Evolutionary conservation across 768 basidiomycete genomes (phyloP), one percentile per base, ranked within the genome.

Genomic region (Dentipellis fragilis): DNA sequence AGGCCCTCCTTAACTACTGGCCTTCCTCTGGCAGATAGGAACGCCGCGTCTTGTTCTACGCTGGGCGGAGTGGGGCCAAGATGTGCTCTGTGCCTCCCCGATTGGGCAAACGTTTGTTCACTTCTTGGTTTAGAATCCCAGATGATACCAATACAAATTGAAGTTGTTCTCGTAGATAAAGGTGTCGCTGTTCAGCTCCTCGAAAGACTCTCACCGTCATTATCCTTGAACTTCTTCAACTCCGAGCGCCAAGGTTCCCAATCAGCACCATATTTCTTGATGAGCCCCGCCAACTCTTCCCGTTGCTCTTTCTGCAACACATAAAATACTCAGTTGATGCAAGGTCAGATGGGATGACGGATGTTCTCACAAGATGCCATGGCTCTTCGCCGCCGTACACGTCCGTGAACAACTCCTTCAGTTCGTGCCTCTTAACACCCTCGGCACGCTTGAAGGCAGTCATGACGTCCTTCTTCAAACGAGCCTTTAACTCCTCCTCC

Each of bases 161-260:
- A 6, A 6, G 6, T 29, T 29, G 29, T 29, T 29, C 29, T 29
- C 6, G 29, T 29, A 29, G 29, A 29, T 29, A 29, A 29, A 29
- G 29, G 6, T 29, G 29, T 29, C 29, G 6, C 29, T 6, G 29
- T 34, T 12, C 52, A 9, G 22, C 42, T 53, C 23, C 52, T 29
- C 29, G 54, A 37, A 29, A 62, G 56, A 53, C 56, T 62, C 69
- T 83, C 72, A 3, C 89, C 90, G 29, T 29, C 29, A 52, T 77
- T 78, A 58, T 85, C 81, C 69, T 77, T 84, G 66, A 89, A 89
- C 69, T 82, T 88, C 56, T 76, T 77, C 51, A 92, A 71, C 68
- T 94, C 93, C 36, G 75, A 78, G 66, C 73, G 76, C 91, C 92
- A 97, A 9, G 89, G 91, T 62, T 87, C 87, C 87, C 86, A 93